These are phyloP conservation scores for Solanum ahanhuiri DNA, from an alignment of 257 asterid genomes.

Conservation along the genomic window DNA sequence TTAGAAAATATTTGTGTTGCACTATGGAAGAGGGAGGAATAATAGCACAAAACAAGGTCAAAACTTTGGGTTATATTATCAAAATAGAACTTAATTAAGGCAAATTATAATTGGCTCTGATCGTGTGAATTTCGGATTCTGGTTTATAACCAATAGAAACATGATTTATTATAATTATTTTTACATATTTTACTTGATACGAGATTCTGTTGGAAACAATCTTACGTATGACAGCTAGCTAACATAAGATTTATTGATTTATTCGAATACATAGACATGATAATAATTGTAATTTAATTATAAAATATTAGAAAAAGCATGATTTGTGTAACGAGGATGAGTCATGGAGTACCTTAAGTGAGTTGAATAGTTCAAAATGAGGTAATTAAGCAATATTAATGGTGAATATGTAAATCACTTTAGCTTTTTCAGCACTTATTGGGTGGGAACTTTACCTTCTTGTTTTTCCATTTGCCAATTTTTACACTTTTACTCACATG, in stretches of 20 bases:
- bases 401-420: not conserved
- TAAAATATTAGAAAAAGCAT: not conserved
- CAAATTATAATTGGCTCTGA: not conserved
- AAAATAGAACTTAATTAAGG: not conserved
- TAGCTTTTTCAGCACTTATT: not conserved
- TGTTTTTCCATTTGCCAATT: not conserved
- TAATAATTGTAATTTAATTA: not conserved
- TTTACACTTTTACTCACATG: not conserved
- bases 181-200: no score
- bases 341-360: not conserved
- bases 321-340: not conserved
- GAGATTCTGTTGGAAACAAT: no score
- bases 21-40: not conserved
- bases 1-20: not conserved
- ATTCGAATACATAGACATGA: not conserved
- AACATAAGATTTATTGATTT: not conserved
- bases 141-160: not conserved
- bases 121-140: not conserved
- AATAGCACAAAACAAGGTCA: not conserved
- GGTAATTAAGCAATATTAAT: not conserved
- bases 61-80: not conserved
- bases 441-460: not conserved
- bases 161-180: not conserved
- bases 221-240: not conserved
- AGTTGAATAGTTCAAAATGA: not conserved